These are phyloP conservation scores for Malus hybrid DNA, from an alignment of 331 rosid genomes.

Conservation along the genomic window DNA sequence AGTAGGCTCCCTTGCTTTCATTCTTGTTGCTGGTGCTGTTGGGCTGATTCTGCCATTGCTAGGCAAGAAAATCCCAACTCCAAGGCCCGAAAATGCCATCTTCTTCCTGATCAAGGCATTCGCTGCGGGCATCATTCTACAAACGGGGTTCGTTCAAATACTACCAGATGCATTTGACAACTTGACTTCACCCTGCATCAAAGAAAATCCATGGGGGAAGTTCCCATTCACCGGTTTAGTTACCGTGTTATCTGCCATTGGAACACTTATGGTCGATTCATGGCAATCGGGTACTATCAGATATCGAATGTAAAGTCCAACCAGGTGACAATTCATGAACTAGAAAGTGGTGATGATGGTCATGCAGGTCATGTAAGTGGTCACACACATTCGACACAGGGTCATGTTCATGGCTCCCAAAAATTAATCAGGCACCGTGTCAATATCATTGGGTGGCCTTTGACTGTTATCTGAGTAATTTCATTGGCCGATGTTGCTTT, in stretches of 20 bases:
- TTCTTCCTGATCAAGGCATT: constrained; percentile 73
- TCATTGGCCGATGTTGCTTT: too few relatives aligned
- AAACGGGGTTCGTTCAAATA: constrained; percentile 68
- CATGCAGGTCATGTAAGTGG: constrained; percentile 57
- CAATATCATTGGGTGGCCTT: too few relatives aligned
- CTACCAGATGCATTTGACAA: constrained; percentile 59
- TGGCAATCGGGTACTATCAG: constrained; percentile 50
- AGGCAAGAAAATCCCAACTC: constrained; percentile 45
- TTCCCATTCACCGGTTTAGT: constrained; percentile 57
- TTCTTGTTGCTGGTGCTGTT: constrained; percentile 54
- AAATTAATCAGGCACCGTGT: constrained; percentile 41
- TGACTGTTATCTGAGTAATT: too few relatives aligned
- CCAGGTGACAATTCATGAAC: constrained; percentile 31
- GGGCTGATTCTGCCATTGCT: constrained; percentile 60
- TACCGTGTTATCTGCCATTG: constrained; percentile 56
- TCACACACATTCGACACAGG: constrained; percentile 68
- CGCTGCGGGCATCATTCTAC: constrained; percentile 69
- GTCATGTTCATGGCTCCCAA: constrained; percentile 56
- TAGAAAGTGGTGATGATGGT: constrained; percentile 26
- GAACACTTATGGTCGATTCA: constrained; percentile 58
- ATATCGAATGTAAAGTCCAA: constrained; percentile 38
- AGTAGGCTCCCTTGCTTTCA: constrained; percentile 49
- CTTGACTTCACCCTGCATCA: constrained; percentile 47
- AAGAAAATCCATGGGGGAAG: constrained; percentile 45
- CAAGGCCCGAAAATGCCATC: constrained; percentile 41